Base-by-base conservation (phyloP, 257 asterid species). In the Galeopsis tetrahit region DNA sequence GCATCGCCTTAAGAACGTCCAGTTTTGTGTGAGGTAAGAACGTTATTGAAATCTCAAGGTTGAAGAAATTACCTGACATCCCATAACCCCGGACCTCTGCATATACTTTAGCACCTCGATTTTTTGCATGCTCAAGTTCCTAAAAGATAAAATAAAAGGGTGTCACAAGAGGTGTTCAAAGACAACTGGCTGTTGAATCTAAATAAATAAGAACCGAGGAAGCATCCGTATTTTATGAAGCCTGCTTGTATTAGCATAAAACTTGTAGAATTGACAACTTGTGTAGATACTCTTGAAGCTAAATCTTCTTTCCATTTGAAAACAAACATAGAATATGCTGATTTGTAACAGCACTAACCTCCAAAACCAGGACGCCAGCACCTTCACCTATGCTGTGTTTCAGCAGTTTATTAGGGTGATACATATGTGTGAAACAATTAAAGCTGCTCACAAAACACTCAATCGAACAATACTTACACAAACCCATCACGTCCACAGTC, bases 81-180 rank as follows among this genome's bases (percentile, higher is more conserved):
- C 98, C 98, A 80, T 89, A 91, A 82, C 98, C 99, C 66, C 95
- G 93, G 36, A 94, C 59, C 78, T 94, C 99, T 10, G 99, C 97
- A 71, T 94, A 94, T 14, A 88, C 52, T 82, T 85, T 91, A 69
- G 97, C 99, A 63, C 95, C 98, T 71, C 98, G 93, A 33, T 72
- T 87, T 80, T 76, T 83, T 10, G 99, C 99, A 80, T 90, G 99
- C 85, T 91, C 97, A 68, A 91, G 80, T 81, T 94, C 99, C 98
- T 93, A 66, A 31, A 65, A 61, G 38, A 63, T 46, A 44, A 76
- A 78, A 69, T 31, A 21, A 21, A 21, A 21, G 28, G 28, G 28
- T 21, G 28, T 58, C 10, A 71, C 32, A 44, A 70, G 70, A 62
- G 74, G 59, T 77, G 38, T 21, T 38, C 39, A 21, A 59, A 31